Base-by-base conservation (phyloP, 2,329 filamentous ascomycete genomes). In the Trichophyton mentagrophytes region DNA sequence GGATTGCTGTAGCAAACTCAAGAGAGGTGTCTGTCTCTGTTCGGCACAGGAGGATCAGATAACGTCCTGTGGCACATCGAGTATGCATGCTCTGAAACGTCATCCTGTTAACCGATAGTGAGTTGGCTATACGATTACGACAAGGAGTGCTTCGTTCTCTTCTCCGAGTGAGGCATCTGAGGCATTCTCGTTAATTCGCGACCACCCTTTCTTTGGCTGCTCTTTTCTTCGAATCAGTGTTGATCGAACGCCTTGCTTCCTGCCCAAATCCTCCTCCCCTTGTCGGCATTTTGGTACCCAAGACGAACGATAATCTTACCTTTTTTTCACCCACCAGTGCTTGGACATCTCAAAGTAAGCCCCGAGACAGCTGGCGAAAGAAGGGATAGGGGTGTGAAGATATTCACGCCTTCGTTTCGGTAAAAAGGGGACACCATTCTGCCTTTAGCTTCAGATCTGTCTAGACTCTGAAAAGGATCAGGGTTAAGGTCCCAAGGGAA, bases 1-100 rank as follows among this genome's bases (percentile, higher is more conserved):
- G 11, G 11, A 38, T 38, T 13, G 33, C 33, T 38, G 8, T 13
- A 13, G 33, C 3, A 38, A 44, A n/a, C 40, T n/a, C 40, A 20
- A 20, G n/a, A 44, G 40, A 17, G 11, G n/a, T 44, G n/a, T 22
- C n/a, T 44, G n/a, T 22, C n/a, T 7, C 46, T 51, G 7, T 51
- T 27, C 13, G 11, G 17, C 46, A 11, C 20, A 9, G 27, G 33
- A 38, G 46, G 17, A 51, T 22, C 46, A 51, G 17, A 51, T 27
- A 27, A 51, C 46, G 15, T 44, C 11, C 25, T 27, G 20, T 51
- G 46, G 22, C 22, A 25, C 46, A 13, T 17, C 44, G 46, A 22
- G 46, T 51, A 51, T 51, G 46, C 46, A 51, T 51, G 46, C 25
- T 27, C 46, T 51, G 46, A 51, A 51, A 51, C 46, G 46, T 51